Evolutionary conservation across 352 stramenopile genomes (phyloP), one percentile per base, ranked within the genome.

Genomic region (Vaucheria bursata): DNA sequence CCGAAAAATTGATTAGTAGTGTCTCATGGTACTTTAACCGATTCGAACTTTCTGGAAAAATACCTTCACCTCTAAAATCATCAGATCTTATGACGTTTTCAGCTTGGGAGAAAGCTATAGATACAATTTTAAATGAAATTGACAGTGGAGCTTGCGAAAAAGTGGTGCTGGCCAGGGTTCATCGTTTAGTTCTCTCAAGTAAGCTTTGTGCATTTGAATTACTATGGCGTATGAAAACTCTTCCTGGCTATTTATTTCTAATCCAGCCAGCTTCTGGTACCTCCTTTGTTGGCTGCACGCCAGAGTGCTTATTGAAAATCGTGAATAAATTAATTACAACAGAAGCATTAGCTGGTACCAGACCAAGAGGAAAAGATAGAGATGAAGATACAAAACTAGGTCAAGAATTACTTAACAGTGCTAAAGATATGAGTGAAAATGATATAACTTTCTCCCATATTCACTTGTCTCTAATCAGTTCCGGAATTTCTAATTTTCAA

Each of bases 271-370:
- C 67, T 5, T 40, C 70, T 8, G 75, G 29, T 34, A 53, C 39
- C 12, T 70, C 79, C 31, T 85, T 85, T 34, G 29, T 85, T 32
- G 79, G 79, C 25, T 85, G 79, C 70, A 85, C 79, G 0, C 79
- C 79, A 33, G 79, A 85, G 76, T 29, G 74, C 7, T 73, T 85
- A 1, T 85, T 84, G 38, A n/a, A 65, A 5, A 38, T 79, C 5
- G 71, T 37, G 0, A 64, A 78, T 18, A 72, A 66, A 2, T 39
- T 36, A 3, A 74, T 85, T 39, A 33, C 73, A 1, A 85, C 80
- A 39, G 80, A 85, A 70, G 71, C 80, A 7, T 34, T 85, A 31
- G 80, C 80, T 25, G 80, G 80, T 2, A 85, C 80, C 5, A 40
- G 80, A 33, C 38, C 68, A 1, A 59, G 80, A 34, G 77, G 76